Evolutionary conservation across 2,329 filamentous ascomycete genomes (phyloP).

Genomic region (Fusarium sp.): DNA sequence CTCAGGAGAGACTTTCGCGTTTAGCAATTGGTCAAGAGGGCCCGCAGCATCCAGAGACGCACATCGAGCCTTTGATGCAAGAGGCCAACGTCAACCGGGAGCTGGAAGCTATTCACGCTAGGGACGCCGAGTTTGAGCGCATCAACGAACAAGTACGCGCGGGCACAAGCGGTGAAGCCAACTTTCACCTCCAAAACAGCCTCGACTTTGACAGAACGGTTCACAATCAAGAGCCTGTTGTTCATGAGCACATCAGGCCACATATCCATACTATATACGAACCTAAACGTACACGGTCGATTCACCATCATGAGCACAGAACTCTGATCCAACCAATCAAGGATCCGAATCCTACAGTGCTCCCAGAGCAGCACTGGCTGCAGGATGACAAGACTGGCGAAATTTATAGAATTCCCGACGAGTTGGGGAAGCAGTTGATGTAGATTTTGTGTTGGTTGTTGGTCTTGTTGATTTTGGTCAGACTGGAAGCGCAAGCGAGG

Average conservation of each 20-base stretch:
- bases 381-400: slow-evolving; percentile 42
- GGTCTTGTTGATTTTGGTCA: neutral
- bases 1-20: slow-evolving; percentile 12
- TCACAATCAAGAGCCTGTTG: slow-evolving; percentile 27
- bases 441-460: neutral
- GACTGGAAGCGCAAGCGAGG: slow-evolving; percentile 9
- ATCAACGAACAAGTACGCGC: slow-evolving; percentile 25
- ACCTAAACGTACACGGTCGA: slow-evolving; percentile 36
- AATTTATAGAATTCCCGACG: slow-evolving; percentile 43
- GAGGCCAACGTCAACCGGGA: slow-evolving; percentile 12
- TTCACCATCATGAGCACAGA: slow-evolving; percentile 41
- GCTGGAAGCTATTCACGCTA: slow-evolving; percentile 4
- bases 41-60: slow-evolving; percentile 1
- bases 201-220: slow-evolving; percentile 38
- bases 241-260: slow-evolving; percentile 33
- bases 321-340: slow-evolving; percentile 41
- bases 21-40: slow-evolving; percentile 21
- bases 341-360: slow-evolving; percentile 36
- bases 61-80: slow-evolving; percentile 10
- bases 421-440: slow-evolving; percentile 30
- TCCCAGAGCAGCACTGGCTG: slow-evolving; percentile 41
- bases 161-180: slow-evolving; percentile 11
- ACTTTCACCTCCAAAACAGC: slow-evolving; percentile 28
- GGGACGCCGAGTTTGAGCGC: slow-evolving; percentile 22
- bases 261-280: slow-evolving; percentile 41